A percentile compares a stretch with the other conserved stretches of the same genome.
These are phyloP conservation scores for Cryptococcus maquisensis DNA, from an alignment of 1,284 basidiomycete species.

Conservation along the genomic window DNA sequence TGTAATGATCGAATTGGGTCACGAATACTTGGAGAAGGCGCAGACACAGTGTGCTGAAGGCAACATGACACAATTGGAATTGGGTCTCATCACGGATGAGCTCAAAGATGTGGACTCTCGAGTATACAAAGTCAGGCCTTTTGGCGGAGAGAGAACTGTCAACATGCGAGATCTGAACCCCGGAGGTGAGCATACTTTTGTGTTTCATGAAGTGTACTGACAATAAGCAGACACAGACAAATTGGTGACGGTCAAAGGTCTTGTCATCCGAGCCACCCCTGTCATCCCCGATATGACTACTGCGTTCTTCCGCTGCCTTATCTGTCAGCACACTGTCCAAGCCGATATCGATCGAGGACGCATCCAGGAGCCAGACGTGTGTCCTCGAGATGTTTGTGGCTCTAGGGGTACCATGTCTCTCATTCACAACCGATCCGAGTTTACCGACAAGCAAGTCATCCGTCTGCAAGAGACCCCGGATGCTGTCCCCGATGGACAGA, in stretches of 20 bases:
- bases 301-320: constrained; percentile 97
- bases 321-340: constrained; percentile 89
- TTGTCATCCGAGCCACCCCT: constrained; percentile 94
- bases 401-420: constrained; percentile 85
- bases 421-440: constrained; percentile 95
- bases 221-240: constrained; percentile 81
- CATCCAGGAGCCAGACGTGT: constrained; percentile 85
- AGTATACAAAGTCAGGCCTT: constrained; percentile 89
- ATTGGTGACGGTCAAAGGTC: constrained; percentile 88
- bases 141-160: constrained; percentile 66
- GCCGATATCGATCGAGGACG: constrained; percentile 95
- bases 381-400: constrained; percentile 87
- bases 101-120: constrained; percentile 71
- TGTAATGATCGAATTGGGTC: constrained; percentile 73
- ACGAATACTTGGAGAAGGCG: constrained; percentile 64
- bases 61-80: constrained; percentile 54
- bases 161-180: constrained; percentile 93
- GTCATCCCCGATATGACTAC: constrained; percentile 98
- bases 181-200: constrained; percentile 56
- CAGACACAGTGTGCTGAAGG: constrained; percentile 27
- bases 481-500: constrained; percentile 95
- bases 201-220: constrained; percentile 7
- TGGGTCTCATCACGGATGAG: constrained; percentile 68
- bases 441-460: constrained; percentile 91
- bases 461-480: constrained; percentile 96